Percentiles rank a stretch among this genome's conserved stretches.
Evolutionary conservation across 176 grass and related monocot genomes (phyloP).

Genomic region (Coix lacrymajobi): DNA sequence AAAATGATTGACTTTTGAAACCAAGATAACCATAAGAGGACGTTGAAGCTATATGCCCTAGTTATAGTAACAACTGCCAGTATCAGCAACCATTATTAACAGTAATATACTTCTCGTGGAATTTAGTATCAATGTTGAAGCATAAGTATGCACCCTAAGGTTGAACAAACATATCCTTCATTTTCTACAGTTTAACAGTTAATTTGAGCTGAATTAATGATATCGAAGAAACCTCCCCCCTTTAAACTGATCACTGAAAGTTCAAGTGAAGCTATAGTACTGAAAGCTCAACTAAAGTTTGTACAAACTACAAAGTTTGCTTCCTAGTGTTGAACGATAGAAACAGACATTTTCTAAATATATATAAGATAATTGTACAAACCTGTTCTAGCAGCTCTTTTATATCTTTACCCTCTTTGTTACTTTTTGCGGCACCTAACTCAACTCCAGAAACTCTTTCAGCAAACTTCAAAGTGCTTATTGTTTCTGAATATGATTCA

Average conservation of each 20-base stretch:
- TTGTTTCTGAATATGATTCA: constrained; percentile 91
- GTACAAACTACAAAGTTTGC: background rate
- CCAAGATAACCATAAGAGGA: background rate
- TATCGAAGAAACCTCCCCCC: background rate
- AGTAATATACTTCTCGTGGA: background rate
- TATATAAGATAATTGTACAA: background rate
- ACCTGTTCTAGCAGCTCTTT: constrained; percentile 98
- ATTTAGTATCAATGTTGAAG: background rate
- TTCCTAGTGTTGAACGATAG: background rate
- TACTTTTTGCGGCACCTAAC: constrained; percentile 88
- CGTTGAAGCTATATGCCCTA: background rate
- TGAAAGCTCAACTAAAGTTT: background rate
- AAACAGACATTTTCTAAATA: background rate
- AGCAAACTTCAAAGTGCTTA: constrained; percentile 97
- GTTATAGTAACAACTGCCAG: background rate
- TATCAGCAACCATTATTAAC: background rate
- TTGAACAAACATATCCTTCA: background rate
- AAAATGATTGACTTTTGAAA: constrained; percentile 3
- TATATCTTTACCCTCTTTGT: constrained; percentile 96
- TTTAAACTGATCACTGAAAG: background rate
- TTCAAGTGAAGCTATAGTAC: background rate
- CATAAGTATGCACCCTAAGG: constrained; percentile 3
- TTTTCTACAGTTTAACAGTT: background rate
- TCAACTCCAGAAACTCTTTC: constrained; percentile 99
- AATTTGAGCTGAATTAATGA: background rate